Conservation (phyloP, 2,329 filamentous ascomycete genomes). For the Tricladium varicosporioides region DNA sequence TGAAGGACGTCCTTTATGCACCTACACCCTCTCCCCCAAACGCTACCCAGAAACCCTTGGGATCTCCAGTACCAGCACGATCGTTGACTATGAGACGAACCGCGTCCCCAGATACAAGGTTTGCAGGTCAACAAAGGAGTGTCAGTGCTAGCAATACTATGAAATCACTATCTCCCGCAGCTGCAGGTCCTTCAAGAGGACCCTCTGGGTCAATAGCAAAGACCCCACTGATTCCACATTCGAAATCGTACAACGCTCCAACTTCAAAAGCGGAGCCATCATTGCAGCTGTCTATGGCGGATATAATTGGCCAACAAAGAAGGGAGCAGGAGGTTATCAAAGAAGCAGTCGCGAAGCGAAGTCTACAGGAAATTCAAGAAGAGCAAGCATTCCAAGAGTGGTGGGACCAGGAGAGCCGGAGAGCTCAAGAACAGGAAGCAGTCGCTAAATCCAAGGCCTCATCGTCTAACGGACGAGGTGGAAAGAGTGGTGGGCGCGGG, state of each 20-base stretch:
- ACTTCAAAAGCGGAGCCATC: conserved; percentile 61
- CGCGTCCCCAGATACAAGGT: conserved; percentile 61
- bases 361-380: conserved; percentile 89
- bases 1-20: conserved; percentile 48
- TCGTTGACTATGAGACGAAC: conserved; percentile 44
- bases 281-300: conserved; percentile 73
- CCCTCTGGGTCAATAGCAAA: conserved; percentile 23
- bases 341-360: conserved; percentile 83
- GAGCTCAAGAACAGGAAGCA: conserved; percentile 51
- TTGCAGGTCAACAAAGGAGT: conserved; percentile 51
- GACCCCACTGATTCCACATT: conserved; percentile 53
- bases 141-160: conserved; percentile 12
- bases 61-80: conserved; percentile 27
- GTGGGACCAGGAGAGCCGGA: conserved; percentile 84
- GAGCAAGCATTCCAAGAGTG: conserved; percentile 97
- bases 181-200: conserved; percentile 14
- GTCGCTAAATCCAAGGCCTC: conserved; percentile 12
- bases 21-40: conserved; percentile 30
- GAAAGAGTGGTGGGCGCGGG: conserved; percentile 22
- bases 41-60: conserved; percentile 26
- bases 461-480: conserved; percentile 19
- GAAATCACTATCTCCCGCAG: conserved; percentile 9
- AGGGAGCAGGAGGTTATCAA: conserved; percentile 78
- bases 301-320: conserved; percentile 86
- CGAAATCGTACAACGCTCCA: conserved; percentile 56